Evolutionary conservation across 1,284 basidiomycete species (phyloP).

Genomic region (Agaricales sp.): DNA sequence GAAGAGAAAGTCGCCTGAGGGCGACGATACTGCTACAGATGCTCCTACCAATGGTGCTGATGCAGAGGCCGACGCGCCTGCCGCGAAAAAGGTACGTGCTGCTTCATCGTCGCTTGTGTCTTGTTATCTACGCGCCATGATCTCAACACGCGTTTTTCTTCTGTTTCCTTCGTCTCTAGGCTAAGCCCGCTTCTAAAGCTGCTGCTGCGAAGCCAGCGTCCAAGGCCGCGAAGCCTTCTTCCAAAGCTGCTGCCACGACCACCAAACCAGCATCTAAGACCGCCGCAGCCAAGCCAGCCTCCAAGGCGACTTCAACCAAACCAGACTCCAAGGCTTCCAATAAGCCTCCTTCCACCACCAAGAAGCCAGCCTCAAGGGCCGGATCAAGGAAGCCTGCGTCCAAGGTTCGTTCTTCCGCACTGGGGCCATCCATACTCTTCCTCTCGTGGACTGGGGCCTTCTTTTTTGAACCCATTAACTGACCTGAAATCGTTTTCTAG

Average conservation of each 20-base stretch:
- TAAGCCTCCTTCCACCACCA: conserved; percentile 9
- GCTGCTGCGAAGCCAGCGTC: conserved; percentile 16
- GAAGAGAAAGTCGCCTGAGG: conserved; percentile 44
- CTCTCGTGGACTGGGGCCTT: background rate
- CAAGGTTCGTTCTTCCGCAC: conserved; percentile 21
- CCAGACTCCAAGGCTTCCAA: conserved; percentile 28
- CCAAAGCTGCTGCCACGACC: conserved; percentile 21
- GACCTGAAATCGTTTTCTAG: conserved; percentile 19
- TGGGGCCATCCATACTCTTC: background rate
- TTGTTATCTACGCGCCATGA: background rate
- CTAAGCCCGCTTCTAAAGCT: conserved; percentile 10
- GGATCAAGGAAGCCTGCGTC: conserved; percentile 26
- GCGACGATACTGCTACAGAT: conserved; percentile 18
- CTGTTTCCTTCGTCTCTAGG: conserved; percentile 7
- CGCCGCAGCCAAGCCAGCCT: conserved; percentile 22
- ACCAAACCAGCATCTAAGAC: conserved; percentile 21
- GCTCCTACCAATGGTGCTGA: conserved; percentile 21
- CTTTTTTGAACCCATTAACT: background rate
- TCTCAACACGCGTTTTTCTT: background rate
- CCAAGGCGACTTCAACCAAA: conserved; percentile 22
- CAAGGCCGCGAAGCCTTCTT: conserved; percentile 19
- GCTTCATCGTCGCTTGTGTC: conserved; percentile 5
- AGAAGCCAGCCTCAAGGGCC: conserved; percentile 31
- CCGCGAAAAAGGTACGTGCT: conserved; percentile 39
- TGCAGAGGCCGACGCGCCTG: conserved; percentile 17